Evolutionary conservation across 1,139 yeast genomes (phyloP).

Genomic region (Debaryomyces subglobosus): DNA sequence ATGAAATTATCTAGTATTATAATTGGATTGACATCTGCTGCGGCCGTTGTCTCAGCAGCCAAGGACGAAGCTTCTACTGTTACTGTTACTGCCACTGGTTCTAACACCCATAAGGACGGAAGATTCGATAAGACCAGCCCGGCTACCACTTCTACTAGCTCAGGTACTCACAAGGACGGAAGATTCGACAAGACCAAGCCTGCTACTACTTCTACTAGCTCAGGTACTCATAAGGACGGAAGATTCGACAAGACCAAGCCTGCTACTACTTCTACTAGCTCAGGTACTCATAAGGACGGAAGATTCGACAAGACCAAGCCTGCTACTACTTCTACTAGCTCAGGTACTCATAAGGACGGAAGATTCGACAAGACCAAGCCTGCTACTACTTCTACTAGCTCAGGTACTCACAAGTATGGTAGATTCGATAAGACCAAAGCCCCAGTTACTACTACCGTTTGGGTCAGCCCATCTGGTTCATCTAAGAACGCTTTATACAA

Average conservation of each 20-base stretch:
- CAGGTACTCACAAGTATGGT: conserved; percentile 51
- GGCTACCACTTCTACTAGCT: conserved; percentile 27
- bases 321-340: conserved; percentile 23
- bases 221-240: conserved; percentile 28
- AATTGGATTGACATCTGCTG: conserved; percentile 24
- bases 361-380: conserved; percentile 50
- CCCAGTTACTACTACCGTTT: conserved; percentile 27
- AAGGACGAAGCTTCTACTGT: conserved; percentile 17
- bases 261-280: conserved; percentile 31
- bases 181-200: conserved; percentile 39
- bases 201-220: conserved; percentile 17
- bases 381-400: conserved; percentile 27
- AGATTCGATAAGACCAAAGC: conserved; percentile 38
- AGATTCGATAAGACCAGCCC: conserved; percentile 50
- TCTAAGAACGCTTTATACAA: conserved; percentile 9
- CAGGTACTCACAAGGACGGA: conserved; percentile 51
- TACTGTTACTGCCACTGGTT: conserved; percentile 21
- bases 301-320: conserved; percentile 45
- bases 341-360: conserved; percentile 51
- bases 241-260: conserved; percentile 53
- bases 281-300: conserved; percentile 44
- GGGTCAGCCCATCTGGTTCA: conserved; percentile 20
- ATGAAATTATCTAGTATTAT: conserved; percentile 29
- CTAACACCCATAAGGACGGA: conserved; percentile 46
- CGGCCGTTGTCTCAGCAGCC: conserved; percentile 25